A percentile compares a stretch with the other conserved stretches of the same genome.
These are phyloP conservation scores for Bremia lactucae DNA, from an alignment of 352 stramenopile species.

Conservation along the genomic window DNA sequence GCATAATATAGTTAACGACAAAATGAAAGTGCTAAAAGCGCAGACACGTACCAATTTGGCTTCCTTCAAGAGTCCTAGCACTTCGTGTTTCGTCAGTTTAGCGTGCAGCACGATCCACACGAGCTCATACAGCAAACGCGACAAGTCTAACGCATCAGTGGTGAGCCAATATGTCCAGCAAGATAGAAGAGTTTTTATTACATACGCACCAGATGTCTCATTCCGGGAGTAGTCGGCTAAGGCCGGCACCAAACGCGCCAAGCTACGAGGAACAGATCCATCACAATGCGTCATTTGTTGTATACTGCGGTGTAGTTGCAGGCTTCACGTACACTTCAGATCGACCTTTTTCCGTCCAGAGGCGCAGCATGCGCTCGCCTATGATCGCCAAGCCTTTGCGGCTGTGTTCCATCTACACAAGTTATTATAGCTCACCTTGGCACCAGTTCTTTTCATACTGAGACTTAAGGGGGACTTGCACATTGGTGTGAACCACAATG, in stretches of 20 bases:
- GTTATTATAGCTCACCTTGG: slow-evolving; percentile 9
- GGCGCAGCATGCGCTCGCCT: slow-evolving; percentile 41
- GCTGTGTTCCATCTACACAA: slow-evolving; percentile 16
- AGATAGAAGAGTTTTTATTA: too few species aligned
- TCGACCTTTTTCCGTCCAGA: slow-evolving; percentile 53
- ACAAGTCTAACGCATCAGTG: slow-evolving; percentile 22
- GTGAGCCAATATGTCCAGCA: background rate
- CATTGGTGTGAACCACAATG: background rate
- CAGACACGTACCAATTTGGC: slow-evolving; percentile 38
- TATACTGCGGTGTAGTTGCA: background rate
- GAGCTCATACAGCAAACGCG: slow-evolving; percentile 68
- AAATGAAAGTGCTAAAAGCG: too few species aligned
- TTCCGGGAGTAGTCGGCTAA: slow-evolving; percentile 24
- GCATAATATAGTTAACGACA: too few species aligned
- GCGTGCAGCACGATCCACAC: slow-evolving; percentile 60
- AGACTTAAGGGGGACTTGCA: slow-evolving; percentile 4
- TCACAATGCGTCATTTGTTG: slow-evolving; percentile 3
- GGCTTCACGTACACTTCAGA: slow-evolving; percentile 36
- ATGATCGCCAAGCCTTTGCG: slow-evolving; percentile 31
- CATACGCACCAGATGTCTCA: slow-evolving; percentile 20
- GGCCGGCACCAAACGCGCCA: slow-evolving; percentile 25
- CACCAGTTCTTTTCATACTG: slow-evolving; percentile 12
- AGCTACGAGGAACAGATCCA: slow-evolving; percentile 14
- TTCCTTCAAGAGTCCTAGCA: slow-evolving; percentile 62
- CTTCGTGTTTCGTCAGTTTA: slow-evolving; percentile 61